Base-by-base conservation (phyloP, 2,329 filamentous ascomycete genomes). In the Grosmannia serpens region DNA sequence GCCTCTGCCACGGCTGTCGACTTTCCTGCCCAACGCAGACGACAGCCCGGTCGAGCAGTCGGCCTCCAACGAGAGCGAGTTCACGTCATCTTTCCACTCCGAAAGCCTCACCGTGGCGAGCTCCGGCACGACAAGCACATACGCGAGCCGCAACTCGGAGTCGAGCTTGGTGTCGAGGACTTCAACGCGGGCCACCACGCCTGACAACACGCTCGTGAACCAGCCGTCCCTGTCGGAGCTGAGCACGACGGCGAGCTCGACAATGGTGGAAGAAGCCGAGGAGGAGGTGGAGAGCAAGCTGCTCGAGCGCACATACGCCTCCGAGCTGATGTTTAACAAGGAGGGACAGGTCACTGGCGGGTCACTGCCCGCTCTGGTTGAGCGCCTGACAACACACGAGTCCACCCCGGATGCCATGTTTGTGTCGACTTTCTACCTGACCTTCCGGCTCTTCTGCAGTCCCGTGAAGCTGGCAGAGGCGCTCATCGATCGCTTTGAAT, bases 341-440 rank as follows among this genome's bases (percentile, higher is more conserved):
- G 92, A 97, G 64, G 91, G 92, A 1, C 88, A 95, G 62, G 86
- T 99, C n/a, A 89, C 89, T 49, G 94, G 94, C 53, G 94, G 94
- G 17, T 95, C 91, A 3, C 79, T 99, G 15, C 84, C 88, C 6
- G 94, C 94, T 2, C 76, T 99, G 31, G 87, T 99, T n/a, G 94
- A 99, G 75, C 86, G 91, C 62, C 81, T 99, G 49, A 97, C 94
- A 0, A 90, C 89, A 0, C 91, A 95, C 69, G 90, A 96, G 69
- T 88, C 90, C 0, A 95, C 92, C 0, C 94, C 94, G 0, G 92
- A 97, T 68, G 84, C 89, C 22, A 83, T 89, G 67, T 97, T 97
- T 65, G 89, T 96, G 49, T 91, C 90, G 3, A 90, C 94, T 0
- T 97, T 99, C 69, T 97, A 95, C 69, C 84, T 97, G 31, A 99